phyloP scores from a whole-genome alignment of 192 early-diverging fungal species.

The Backusella circina region DNA sequence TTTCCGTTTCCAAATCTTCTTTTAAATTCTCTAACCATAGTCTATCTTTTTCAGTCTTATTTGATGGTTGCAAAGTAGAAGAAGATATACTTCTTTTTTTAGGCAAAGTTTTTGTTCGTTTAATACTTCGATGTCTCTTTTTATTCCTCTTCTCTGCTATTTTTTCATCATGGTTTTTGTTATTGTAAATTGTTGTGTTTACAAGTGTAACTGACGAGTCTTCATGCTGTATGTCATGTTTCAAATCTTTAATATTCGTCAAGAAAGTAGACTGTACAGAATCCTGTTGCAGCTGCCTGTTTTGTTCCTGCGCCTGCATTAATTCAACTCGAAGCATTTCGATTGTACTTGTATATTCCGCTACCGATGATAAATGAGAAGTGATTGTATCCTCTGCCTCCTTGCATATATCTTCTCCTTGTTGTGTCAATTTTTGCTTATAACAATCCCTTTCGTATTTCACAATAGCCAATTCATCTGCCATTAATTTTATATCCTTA shows the following conservation, averaged over 20 bases:
- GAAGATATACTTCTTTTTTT: constrained; percentile 2
- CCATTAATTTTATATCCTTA: not conserved
- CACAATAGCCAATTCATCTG: not conserved
- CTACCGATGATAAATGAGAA: not conserved
- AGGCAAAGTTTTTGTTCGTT: not conserved
- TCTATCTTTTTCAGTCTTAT: not conserved
- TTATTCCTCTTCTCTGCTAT: not conserved
- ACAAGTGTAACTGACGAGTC: constrained; percentile 11
- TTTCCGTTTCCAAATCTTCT: not conserved
- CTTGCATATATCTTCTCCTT: not conserved
- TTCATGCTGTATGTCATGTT: not conserved
- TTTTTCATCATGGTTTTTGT: not conserved
- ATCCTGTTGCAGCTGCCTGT: not conserved
- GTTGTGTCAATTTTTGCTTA: not conserved
- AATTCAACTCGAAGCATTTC: not conserved
- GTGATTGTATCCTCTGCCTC: not conserved
- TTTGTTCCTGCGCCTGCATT: not conserved
- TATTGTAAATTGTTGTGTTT: not conserved
- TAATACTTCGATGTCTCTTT: not conserved
- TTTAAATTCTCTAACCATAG: not conserved
- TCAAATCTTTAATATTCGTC: not conserved
- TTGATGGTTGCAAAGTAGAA: not conserved
- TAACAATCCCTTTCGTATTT: constrained; percentile 7
- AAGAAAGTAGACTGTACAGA: not conserved
- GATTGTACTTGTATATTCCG: not conserved